Conservation (phyloP, 192 early-diverging fungal species). For the Spizellomyces sp. region DNA sequence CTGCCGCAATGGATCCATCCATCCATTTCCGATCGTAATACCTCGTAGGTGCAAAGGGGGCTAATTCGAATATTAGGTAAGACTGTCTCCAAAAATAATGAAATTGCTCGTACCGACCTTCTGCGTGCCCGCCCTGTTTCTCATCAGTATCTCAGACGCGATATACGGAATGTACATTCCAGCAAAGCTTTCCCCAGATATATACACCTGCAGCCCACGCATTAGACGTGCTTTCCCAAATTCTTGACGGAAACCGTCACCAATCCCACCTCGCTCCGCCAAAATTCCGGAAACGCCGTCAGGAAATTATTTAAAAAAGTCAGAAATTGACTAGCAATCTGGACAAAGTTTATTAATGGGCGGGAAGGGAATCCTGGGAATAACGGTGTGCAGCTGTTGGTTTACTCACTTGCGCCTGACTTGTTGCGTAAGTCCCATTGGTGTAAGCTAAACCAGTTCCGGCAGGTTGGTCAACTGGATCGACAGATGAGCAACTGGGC, state of each 20-base stretch:
- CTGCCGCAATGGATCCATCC: slow-evolving; percentile 69
- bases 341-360: neutral
- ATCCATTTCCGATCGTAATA: slow-evolving; percentile 73
- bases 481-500: neutral
- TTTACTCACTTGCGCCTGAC: neutral
- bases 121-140: slow-evolving; percentile 23
- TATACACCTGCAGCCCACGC: slow-evolving; percentile 50
- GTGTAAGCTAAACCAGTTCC: slow-evolving; percentile 57
- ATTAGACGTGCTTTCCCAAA: neutral
- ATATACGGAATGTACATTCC: slow-evolving; percentile 74
- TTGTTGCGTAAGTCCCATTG: slow-evolving; percentile 3
- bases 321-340: slow-evolving; percentile 49
- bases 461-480: slow-evolving; percentile 65
- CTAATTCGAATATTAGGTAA: neutral
- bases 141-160: slow-evolving; percentile 55
- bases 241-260: neutral
- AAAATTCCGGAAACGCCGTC: slow-evolving; percentile 54
- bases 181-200: slow-evolving; percentile 77
- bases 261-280: slow-evolving; percentile 14
- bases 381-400: too few species aligned
- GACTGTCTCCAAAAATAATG: neutral
- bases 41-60: slow-evolving; percentile 47
- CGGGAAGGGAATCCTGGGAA: too few species aligned
- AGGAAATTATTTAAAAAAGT: slow-evolving; percentile 62
- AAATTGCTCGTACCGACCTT: slow-evolving; percentile 3